phyloP scores from a whole-genome alignment of 2,329 filamentous ascomycete genomes.

The Trichophyton rubrum region DNA sequence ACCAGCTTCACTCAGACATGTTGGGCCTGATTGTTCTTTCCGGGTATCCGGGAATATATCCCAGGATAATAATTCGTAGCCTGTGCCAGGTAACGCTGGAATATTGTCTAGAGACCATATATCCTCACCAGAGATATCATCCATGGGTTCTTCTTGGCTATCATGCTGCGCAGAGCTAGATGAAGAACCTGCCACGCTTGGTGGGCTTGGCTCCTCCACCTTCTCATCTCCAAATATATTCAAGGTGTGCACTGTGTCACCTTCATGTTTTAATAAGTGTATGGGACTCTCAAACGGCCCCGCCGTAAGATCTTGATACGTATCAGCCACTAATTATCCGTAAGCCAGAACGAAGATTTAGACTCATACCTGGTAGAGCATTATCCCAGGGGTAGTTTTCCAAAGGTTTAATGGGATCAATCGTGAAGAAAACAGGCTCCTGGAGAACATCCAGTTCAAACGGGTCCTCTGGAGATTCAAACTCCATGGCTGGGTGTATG shows the following conservation, averaged over 20 bases:
- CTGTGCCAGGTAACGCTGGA: constrained; percentile 9
- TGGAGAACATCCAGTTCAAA: constrained; percentile 26
- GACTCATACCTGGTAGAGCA: constrained; percentile 22
- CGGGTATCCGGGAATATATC: constrained; percentile 27
- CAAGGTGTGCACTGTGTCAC: constrained; percentile 22
- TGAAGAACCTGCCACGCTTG: constrained; percentile 13
- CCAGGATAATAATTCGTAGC: constrained; percentile 27
- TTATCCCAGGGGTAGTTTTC: constrained; percentile 27
- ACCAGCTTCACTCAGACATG: constrained; percentile 34
- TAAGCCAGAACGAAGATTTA: neutral
- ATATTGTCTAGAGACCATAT: constrained; percentile 26
- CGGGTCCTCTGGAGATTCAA: constrained; percentile 8
- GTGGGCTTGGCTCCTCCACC: constrained; percentile 14
- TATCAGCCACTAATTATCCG: neutral
- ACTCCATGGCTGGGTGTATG: constrained; percentile 12
- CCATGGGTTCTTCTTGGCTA: constrained; percentile 9
- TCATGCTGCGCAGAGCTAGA: constrained; percentile 16
- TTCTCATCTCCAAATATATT: constrained; percentile 22
- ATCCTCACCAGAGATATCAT: constrained; percentile 14
- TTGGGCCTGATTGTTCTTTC: constrained; percentile 24
- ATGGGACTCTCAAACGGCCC: constrained; percentile 18
- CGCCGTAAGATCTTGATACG: constrained; percentile 4
- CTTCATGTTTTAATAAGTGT: constrained; percentile 16
- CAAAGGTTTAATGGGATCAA: constrained; percentile 26
- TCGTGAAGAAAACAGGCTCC: constrained; percentile 28